These are phyloP conservation scores for Coleophoma cylindrospora DNA, from an alignment of 2,329 filamentous ascomycete genomes.

Conservation along the genomic window DNA sequence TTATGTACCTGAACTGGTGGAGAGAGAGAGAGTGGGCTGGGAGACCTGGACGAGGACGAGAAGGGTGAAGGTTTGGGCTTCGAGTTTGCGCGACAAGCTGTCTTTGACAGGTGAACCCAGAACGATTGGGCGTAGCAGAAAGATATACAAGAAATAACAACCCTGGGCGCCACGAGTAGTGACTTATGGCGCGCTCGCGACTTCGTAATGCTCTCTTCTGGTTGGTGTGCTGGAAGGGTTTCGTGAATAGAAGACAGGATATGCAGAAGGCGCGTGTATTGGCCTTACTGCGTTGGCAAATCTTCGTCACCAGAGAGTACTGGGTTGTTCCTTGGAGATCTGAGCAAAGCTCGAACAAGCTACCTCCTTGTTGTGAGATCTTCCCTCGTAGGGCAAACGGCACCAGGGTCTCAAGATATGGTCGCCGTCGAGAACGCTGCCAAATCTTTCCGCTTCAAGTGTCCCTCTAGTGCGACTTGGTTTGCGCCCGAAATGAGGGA, in stretches of 20 bases:
- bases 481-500: too few species aligned
- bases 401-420: constrained; percentile 11
- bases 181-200: constrained; percentile 80
- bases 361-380: constrained; percentile 19
- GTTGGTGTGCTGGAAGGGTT: constrained; percentile 8
- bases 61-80: background rate
- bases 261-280: constrained; percentile 14
- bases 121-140: constrained; percentile 2
- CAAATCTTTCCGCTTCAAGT: background rate
- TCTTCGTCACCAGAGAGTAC: constrained; percentile 15
- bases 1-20: constrained; percentile 4
- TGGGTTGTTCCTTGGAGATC: constrained; percentile 19
- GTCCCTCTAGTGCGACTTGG: background rate
- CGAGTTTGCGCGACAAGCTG: constrained; percentile 3
- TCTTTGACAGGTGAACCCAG: background rate
- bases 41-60: background rate
- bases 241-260: constrained; percentile 10
- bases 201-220: constrained; percentile 57
- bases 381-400: constrained; percentile 16
- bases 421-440: constrained; percentile 3
- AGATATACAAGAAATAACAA: constrained; percentile 1
- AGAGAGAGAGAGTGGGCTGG: background rate
- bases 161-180: constrained; percentile 44
- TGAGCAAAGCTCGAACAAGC: constrained; percentile 13
- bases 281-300: constrained; percentile 17